Evolutionary conservation across 106 monocot genomes (phyloP).

Genomic region (Allium fistulosum): DNA sequence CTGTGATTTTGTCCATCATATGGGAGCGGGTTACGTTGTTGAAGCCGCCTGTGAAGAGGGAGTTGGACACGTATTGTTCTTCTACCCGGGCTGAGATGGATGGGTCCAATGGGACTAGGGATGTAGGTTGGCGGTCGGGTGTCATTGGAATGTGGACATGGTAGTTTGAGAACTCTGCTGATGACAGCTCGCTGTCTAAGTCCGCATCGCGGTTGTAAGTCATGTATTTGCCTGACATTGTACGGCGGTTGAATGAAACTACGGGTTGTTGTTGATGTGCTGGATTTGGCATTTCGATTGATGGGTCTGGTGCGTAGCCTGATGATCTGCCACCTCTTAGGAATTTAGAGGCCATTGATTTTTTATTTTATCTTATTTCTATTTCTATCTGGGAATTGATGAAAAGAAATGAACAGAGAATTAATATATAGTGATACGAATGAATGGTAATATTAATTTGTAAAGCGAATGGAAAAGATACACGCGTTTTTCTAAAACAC

Average conservation of each 20-base stretch:
- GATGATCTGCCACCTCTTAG: background rate
- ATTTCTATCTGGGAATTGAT: background rate
- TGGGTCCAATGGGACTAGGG: conserved; percentile 24
- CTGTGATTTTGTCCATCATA: conserved; percentile 74
- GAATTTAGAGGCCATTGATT: conserved; percentile 2
- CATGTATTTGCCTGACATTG: conserved; percentile 44
- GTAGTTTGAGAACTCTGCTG: conserved; percentile 46
- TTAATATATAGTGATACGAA: background rate
- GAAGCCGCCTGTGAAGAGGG: conserved; percentile 94
- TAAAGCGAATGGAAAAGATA: background rate
- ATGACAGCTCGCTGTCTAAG: conserved; percentile 15
- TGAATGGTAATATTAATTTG: background rate
- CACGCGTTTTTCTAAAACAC: background rate
- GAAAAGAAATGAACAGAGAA: background rate
- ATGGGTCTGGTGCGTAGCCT: conserved; percentile 1
- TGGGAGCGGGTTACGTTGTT: conserved; percentile 81
- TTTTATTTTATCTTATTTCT: background rate
- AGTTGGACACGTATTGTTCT: conserved; percentile 68
- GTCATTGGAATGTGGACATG: conserved; percentile 65
- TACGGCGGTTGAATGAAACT: conserved; percentile 39
- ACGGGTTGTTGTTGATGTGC: conserved; percentile 1
- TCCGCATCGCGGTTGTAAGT: conserved; percentile 35
- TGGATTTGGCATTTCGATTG: background rate
- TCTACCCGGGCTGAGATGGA: conserved; percentile 53
- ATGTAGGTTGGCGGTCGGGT: conserved; percentile 63